Percentiles rank a stretch among this genome's conserved stretches.
Evolutionary conservation across 1,284 basidiomycete genomes (phyloP).

Genomic region (Malassezia equina): DNA sequence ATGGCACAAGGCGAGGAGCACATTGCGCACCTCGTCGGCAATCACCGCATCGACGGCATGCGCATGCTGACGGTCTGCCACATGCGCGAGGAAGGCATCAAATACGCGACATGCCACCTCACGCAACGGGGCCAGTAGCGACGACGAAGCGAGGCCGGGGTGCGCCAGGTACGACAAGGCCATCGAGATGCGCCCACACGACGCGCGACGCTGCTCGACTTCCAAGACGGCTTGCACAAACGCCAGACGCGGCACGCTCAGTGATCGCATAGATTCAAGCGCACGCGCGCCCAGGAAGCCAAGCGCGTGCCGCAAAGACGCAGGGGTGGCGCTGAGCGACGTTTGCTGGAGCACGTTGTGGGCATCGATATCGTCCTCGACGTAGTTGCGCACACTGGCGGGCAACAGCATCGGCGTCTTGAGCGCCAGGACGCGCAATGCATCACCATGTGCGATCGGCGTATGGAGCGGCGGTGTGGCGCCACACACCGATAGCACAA

Average conservation of each 20-base stretch:
- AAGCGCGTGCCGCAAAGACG: slow-evolving; percentile 40
- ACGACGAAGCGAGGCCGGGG: slow-evolving; percentile 64
- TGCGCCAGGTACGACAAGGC: slow-evolving; percentile 82
- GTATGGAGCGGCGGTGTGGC: neutral
- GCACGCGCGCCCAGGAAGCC: slow-evolving; percentile 59
- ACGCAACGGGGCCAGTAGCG: slow-evolving; percentile 65
- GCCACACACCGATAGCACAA: slow-evolving; percentile 69
- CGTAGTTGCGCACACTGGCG: slow-evolving; percentile 71
- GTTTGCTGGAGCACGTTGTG: slow-evolving; percentile 68
- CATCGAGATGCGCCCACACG: slow-evolving; percentile 68
- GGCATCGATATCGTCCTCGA: slow-evolving; percentile 82
- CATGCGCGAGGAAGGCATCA: slow-evolving; percentile 43
- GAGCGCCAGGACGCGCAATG: slow-evolving; percentile 65
- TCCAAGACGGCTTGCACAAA: slow-evolving; percentile 80
- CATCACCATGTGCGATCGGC: slow-evolving; percentile 46
- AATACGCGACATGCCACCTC: slow-evolving; percentile 73
- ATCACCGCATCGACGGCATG: slow-evolving; percentile 68
- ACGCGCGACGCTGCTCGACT: slow-evolving; percentile 76
- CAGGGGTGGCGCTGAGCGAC: slow-evolving; percentile 18
- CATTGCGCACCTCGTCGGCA: slow-evolving; percentile 62
- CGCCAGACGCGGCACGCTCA: slow-evolving; percentile 64
- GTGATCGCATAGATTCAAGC: slow-evolving; percentile 67
- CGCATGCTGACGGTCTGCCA: slow-evolving; percentile 57
- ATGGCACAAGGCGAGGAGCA: slow-evolving; percentile 74
- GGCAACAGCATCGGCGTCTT: slow-evolving; percentile 79